Base-by-base conservation (phyloP, 2,329 filamentous ascomycete species). In the Septoria linicola region DNA sequence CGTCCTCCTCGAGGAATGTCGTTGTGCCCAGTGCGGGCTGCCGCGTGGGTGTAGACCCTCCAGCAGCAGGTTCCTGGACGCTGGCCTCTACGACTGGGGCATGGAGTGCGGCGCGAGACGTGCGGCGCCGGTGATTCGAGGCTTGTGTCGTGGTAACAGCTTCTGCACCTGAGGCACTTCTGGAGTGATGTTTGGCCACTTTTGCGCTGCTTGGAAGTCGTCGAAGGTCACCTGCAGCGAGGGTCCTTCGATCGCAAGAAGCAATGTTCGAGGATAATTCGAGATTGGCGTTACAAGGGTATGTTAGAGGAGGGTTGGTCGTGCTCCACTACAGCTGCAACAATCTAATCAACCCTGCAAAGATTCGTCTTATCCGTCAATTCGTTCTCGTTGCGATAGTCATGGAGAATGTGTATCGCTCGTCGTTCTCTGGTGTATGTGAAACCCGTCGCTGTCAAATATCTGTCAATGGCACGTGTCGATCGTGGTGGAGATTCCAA, bases 1-100 rank as follows among this genome's bases (percentile, higher is more conserved):
- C 58, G 52, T 59, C 51, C 40, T 59, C 59, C 50, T 65, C 63
- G 51, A 53, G 31, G 19, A 60, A 59, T 30, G 58, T 45, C 32
- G 59, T 57, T 25, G 55, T 55, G 53, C 50, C 41, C 53, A 56
- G 50, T 37, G 51, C 44, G 39, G 42, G 41, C 49, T 52, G 54
- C 19, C 41, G 35, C 36, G 50, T 52, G 47, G 46, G 30, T 44
- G 53, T 50, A 13, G 30, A 32, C 34, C 49, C 39, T 10, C 27
- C 37, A 14, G 36, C 19, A 36, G 44, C 46, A 34, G 48, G 43
- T 32, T 49, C 49, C 34, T 37, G 48, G 43, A 34, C 36, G 32
- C 27, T 34, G 35, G 36, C 17, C 34, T 34, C 46, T 39, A 45
- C 31, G 23, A 19, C 44, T 20, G 44, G 49, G 41, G 45, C 53